Base-by-base conservation (phyloP, 2,329 filamentous ascomycete species). In the Xylaria sp. region DNA sequence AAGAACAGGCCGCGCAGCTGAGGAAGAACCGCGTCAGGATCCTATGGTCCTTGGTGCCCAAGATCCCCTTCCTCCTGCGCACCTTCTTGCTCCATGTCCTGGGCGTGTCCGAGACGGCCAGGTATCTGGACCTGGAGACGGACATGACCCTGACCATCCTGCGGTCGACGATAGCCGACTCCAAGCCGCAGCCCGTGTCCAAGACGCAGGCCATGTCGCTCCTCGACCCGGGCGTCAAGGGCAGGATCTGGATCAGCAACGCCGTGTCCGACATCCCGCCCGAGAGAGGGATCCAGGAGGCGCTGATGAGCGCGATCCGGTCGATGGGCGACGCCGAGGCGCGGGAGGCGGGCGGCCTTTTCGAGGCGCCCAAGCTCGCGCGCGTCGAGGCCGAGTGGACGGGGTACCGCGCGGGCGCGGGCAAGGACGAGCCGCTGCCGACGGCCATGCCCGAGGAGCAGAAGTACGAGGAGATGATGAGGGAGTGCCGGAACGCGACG, bases 211-310 rank as follows among this genome's bases (percentile, higher is more conserved):
- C 75, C 42, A 72, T 78, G 70, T 76, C 78, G 10, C 66, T 75
- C 3, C 65, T 65, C 27, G 78, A 79, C 32, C 74, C 76, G 1
- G 77, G 78, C n/a, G 72, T 97, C 76, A 94, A 93, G 77, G 93
- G 93, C 3, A 88, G 87, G 53, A 89, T 96, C 72, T 98, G 94
- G 94, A 85, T 97, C 27, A 91, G 90, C 74, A 91, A 88, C 63
- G 90, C 92, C 50, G 87, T 86, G 0, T 82, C 93, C 18, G 87
- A 88, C 0, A 81, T 82, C 2, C 91, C 90, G 0, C 83, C 87
- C 66, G 87, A 83, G 78, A 85, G 76, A 74, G 86, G 84, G 50
- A 77, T 90, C 16, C 81, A 86, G n/a, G 84, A 91, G 51, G 83
- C 85, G 1, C 76, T 94, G 29, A 81, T 89, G 70, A 80, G 81